Evolutionary conservation across 805 yeast species (phyloP), one percentile per base, ranked within the genome.

Genomic region (Candida endomychidarum): DNA sequence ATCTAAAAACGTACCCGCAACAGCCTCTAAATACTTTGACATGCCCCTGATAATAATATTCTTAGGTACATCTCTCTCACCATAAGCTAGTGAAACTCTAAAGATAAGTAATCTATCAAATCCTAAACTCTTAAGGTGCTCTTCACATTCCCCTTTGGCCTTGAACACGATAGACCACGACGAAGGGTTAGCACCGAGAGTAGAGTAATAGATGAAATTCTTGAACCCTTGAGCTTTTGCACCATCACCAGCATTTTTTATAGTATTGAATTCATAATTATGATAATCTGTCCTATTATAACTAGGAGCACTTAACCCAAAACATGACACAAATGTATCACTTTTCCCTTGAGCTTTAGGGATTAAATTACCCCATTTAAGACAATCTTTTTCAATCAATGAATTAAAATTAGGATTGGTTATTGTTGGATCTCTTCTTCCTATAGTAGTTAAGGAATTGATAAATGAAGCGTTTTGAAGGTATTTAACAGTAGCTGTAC

Each of bases 141-240:
- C 74, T 57, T 89, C 96, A 34, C 84, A 67, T 37, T 80, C 75
- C 18, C 95, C 96, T 57, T 89, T 89, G 60, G 83, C 71, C 49
- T 71, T 71, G 30, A 77, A 38, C 52, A 87, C 89, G 3, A 80
- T 72, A 26, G 85, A 67, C 14, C 50, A 51, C 0, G 95, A 84
- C 24, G 52, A 48, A 0, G 74, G 53, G 42, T 65, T 67, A 0
- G 96, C 87, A n/a, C 87, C 88, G 0, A 52, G 37, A 3, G 89
- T 66, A 2, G 89, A 80, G 4, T 89, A 74, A 10, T 89, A 56
- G 3, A 89, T 80, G 47, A 77, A 79, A 1, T 88, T 83, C 29
- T 75, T 72, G 48, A 78, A 78, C 0, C 93, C 93, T 2, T 75
- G 74, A 4, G 67, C 78, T 55, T 78, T 83, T 1, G 96, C 96